phyloP scores from a whole-genome alignment of 2,329 filamentous ascomycete genomes.

The Hansfordia pulvinata region DNA sequence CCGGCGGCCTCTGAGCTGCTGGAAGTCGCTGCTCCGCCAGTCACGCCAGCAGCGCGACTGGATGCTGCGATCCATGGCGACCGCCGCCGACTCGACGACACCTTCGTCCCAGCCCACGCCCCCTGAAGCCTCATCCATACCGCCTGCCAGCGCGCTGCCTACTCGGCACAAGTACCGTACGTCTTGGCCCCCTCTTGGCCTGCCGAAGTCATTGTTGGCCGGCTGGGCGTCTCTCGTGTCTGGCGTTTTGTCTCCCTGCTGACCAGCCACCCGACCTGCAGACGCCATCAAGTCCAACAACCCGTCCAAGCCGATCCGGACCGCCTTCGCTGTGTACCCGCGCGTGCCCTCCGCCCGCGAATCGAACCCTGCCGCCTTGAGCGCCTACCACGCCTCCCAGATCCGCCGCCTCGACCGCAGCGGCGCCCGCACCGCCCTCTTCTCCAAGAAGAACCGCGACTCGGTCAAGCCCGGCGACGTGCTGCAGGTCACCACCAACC shows the following conservation, averaged over 20 bases:
- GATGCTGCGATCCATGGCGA: conserved; percentile 32
- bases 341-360: conserved; percentile 40
- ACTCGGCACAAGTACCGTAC: conserved; percentile 8
- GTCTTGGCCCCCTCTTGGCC: too few species aligned
- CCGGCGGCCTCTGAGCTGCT: conserved; percentile 56
- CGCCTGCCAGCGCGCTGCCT: conserved; percentile 2
- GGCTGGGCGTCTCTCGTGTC: too few species aligned
- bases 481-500: conserved; percentile 70
- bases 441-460: conserved; percentile 65
- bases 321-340: conserved; percentile 39
- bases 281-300: conserved; percentile 16
- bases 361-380: conserved; percentile 53
- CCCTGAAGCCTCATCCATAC: conserved; percentile 7
- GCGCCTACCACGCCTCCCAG: conserved; percentile 52
- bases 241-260: background rate
- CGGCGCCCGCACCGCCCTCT: conserved; percentile 69
- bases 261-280: conserved; percentile 4
- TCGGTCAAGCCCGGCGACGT: conserved; percentile 78
- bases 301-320: conserved; percentile 17
- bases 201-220: too few species aligned
- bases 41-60: conserved; percentile 32
- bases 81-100: conserved; percentile 14
- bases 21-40: conserved; percentile 51
- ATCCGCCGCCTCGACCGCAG: conserved; percentile 69
- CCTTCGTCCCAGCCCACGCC: conserved; percentile 8